Evolutionary conservation across 345 rosid genomes (phyloP).

Genomic region (Syzygium jambos): DNA sequence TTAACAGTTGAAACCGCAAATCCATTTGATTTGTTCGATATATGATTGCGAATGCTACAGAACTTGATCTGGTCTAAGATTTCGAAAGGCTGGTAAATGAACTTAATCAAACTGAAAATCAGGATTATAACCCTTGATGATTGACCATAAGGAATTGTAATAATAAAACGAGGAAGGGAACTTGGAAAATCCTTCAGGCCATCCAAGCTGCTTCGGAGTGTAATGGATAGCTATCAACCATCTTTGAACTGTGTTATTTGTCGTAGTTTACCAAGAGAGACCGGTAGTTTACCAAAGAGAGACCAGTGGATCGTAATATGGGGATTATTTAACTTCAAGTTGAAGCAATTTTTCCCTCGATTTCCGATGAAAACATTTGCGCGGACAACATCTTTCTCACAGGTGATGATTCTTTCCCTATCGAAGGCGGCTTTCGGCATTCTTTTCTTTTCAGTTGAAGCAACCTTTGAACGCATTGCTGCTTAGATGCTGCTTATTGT

Average conservation of each 20-base stretch:
- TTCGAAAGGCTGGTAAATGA: background rate
- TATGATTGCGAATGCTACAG: background rate
- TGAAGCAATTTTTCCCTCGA: background rate
- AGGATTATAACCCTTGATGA: background rate
- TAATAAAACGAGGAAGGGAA: background rate
- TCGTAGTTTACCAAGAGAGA: background rate
- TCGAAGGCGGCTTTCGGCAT: background rate
- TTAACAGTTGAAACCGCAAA: no score
- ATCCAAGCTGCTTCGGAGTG: background rate
- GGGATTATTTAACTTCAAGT: background rate
- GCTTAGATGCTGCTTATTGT: background rate
- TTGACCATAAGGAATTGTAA: background rate
- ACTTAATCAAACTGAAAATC: background rate
- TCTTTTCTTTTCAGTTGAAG: background rate
- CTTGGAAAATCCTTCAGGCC: background rate
- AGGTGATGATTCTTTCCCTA: background rate
- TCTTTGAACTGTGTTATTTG: background rate
- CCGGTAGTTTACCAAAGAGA: background rate
- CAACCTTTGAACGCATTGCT: background rate
- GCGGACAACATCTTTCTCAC: background rate
- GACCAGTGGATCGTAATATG: background rate
- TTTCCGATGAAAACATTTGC: background rate
- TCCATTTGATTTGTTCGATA: no score
- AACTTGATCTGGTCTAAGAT: background rate
- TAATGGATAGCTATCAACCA: background rate